Conservation (phyloP, 2,329 filamentous ascomycete genomes). For the Neophaeococcomyces aloes region DNA sequence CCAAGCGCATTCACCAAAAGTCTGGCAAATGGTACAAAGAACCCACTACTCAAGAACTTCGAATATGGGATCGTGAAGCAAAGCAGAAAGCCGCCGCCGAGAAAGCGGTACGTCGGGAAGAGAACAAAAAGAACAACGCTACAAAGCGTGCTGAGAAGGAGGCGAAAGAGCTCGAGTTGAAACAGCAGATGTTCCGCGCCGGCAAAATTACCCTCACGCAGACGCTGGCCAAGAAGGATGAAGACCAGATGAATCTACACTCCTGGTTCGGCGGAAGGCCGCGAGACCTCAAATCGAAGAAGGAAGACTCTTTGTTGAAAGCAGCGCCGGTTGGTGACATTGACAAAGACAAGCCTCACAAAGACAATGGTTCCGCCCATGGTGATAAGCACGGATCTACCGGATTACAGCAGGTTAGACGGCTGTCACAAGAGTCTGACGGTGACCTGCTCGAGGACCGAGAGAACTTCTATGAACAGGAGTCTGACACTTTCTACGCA, state of each 20-base stretch:
- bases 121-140: slow-evolving; percentile 15
- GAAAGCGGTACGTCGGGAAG: slow-evolving; percentile 14
- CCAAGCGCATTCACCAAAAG: slow-evolving; percentile 19
- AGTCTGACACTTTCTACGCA: not conserved
- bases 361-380: not conserved
- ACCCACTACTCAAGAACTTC: slow-evolving; percentile 5
- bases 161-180: slow-evolving; percentile 13
- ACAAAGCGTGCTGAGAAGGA: slow-evolving; percentile 18
- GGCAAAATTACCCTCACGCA: slow-evolving; percentile 13
- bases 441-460: not conserved
- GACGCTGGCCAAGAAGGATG: slow-evolving; percentile 7
- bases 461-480: not conserved
- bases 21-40: slow-evolving; percentile 12
- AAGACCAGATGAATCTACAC: slow-evolving; percentile 6
- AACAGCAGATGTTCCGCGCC: slow-evolving; percentile 18
- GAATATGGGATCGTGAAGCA: slow-evolving; percentile 16
- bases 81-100: slow-evolving; percentile 15
- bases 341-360: not conserved
- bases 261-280: slow-evolving; percentile 8
- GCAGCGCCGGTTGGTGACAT: not conserved
- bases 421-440: not conserved
- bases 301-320: not conserved
- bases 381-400: not conserved
- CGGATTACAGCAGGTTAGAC: not conserved
- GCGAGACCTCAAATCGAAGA: not conserved